phyloP scores from a whole-genome alignment of 2,329 filamentous ascomycete species.

The Exophiala aquamarina region DNA sequence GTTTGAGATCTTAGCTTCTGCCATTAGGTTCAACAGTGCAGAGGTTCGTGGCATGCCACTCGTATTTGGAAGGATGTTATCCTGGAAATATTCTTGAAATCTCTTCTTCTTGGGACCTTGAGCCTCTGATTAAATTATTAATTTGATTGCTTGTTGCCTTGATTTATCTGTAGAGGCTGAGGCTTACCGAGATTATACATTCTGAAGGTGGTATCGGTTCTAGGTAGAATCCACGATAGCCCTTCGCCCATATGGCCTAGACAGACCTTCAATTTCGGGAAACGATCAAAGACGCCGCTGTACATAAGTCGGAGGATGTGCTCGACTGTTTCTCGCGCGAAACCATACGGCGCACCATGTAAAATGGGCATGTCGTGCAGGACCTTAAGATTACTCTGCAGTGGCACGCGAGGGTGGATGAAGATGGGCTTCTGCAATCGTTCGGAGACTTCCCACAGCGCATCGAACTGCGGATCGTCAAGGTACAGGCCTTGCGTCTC shows the following conservation, averaged over 20 bases:
- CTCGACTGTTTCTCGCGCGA: conserved; percentile 36
- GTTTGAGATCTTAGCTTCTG: conserved; percentile 37
- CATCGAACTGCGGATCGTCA: conserved; percentile 43
- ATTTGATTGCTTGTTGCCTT: too few relatives aligned
- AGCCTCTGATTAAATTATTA: conserved; percentile 9
- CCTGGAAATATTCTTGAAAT: conserved; percentile 15
- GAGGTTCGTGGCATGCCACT: conserved; percentile 28
- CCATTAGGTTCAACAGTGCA: conserved; percentile 39
- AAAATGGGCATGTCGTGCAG: conserved; percentile 23
- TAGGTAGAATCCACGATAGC: conserved; percentile 53
- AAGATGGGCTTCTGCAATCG: conserved; percentile 52
- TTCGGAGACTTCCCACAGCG: conserved; percentile 40
- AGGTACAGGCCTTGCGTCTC: conserved; percentile 47
- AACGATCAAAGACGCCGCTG: conserved; percentile 56
- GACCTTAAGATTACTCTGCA: conserved; percentile 17
- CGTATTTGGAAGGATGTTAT: conserved; percentile 13
- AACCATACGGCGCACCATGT: conserved; percentile 33
- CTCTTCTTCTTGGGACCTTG: conserved; percentile 13
- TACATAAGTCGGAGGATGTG: conserved; percentile 48
- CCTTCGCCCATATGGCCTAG: conserved; percentile 54
- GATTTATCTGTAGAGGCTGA: too few relatives aligned
- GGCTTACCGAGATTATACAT: conserved; percentile 13
- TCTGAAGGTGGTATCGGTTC: conserved; percentile 14
- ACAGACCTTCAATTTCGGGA: conserved; percentile 55
- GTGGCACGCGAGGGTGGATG: conserved; percentile 46